phyloP scores from a whole-genome alignment of 352 stramenopile genomes.

The Pelagophyceae sp. region DNA sequence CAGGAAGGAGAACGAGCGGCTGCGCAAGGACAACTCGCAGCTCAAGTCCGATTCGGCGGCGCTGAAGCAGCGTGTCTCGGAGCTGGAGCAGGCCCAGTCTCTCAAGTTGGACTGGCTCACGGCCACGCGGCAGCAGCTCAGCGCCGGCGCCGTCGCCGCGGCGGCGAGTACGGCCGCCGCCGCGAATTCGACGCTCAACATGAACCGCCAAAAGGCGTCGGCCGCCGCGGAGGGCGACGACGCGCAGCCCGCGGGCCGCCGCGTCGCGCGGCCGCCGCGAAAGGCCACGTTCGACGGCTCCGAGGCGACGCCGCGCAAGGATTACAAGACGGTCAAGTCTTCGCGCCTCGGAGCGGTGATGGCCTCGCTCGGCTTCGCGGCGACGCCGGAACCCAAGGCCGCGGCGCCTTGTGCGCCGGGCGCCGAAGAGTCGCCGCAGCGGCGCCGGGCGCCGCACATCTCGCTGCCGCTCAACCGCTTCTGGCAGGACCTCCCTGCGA shows the following conservation, averaged over 20 bases:
- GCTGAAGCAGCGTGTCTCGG: slow-evolving; percentile 26
- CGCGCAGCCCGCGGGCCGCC: neutral
- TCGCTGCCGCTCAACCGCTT: slow-evolving; percentile 16
- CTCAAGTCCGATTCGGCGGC: slow-evolving; percentile 45
- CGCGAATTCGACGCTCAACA: neutral
- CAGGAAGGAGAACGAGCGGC: slow-evolving; percentile 38
- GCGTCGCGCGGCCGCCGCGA: neutral
- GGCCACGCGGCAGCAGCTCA: neutral
- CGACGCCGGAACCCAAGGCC: neutral
- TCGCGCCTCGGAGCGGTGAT: neutral
- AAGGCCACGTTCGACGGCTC: too few species aligned
- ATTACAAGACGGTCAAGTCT: neutral
- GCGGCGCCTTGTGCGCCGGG: too few species aligned
- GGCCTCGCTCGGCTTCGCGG: neutral
- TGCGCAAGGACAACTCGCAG: slow-evolving; percentile 44
- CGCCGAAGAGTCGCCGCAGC: neutral
- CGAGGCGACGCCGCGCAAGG: too few species aligned
- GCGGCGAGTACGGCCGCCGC: neutral
- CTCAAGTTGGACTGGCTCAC: neutral
- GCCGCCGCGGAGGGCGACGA: neutral
- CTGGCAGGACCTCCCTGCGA: slow-evolving; percentile 17
- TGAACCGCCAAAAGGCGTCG: neutral
- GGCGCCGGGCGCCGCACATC: slow-evolving; percentile 11
- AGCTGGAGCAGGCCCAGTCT: neutral
- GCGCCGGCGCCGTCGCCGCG: neutral